Base-by-base conservation (phyloP, 2,329 filamentous ascomycete genomes). In the Thermothelomyces thermophilus region DNA sequence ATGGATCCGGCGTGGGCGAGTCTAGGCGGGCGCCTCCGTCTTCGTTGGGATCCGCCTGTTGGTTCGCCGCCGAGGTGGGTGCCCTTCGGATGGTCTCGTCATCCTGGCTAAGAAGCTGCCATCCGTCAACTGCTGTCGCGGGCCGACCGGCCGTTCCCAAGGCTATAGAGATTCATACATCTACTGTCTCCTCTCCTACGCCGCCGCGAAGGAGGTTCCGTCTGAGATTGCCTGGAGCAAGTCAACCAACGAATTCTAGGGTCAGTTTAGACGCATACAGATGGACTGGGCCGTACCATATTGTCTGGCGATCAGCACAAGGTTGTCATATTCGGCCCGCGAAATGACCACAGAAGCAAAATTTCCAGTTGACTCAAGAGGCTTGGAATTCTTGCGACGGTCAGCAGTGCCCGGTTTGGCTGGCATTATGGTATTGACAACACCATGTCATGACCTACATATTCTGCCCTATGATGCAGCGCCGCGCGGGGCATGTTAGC, bases 321-420 rank as follows among this genome's bases (percentile, higher is more conserved):
- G 70, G 42, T 64, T 65, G 43, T 83, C 74, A 66, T 88, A 80
- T 61, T 89, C 82, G 43, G 67, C 64, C 60, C 74, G 80, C 33
- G 76, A 69, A 48, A 88, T 76, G 50, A 72, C 76, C 70, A 54
- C 68, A 69, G 65, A 56, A 31, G 45, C 14, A 3, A 24, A 41
- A n/a, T 41, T 41, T 9, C 41, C 49, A 41, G 49, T 60, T 11
- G 36, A 9, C 48, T 50, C 28, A 17, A 52, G 31, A 13, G 48
- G 34, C 36, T 53, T 48, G 45, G 54, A 17, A 52, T 58, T 59
- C 55, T 58, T 36, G 22, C 10, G 41, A 40, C 28, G 35, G 47
- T 55, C 31, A 53, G 54, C 14, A 46, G 26, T 44, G 33, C 35
- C 52, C 11, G 31, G 3, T 22, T 42, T 36, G n/a, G n/a, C n/a